Conservation (phyloP, 2,329 filamentous ascomycete species). For the Curvularia verruculosa region DNA sequence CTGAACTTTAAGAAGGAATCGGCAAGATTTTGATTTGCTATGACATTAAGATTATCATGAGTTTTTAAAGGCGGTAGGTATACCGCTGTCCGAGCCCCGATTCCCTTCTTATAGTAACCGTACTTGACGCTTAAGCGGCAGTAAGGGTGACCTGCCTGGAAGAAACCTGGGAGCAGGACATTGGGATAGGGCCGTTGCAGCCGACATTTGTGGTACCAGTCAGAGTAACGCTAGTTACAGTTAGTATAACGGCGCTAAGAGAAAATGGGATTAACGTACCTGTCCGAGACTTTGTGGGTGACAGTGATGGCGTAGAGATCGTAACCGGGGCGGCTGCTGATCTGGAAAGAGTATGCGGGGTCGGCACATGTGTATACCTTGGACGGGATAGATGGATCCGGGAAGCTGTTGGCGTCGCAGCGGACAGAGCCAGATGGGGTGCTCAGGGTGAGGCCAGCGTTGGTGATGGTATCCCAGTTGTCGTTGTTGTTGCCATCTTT, state of each 20-base stretch:
- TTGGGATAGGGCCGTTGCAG: conserved; percentile 1
- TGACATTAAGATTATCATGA: neutral
- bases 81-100: neutral
- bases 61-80: neutral
- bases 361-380: neutral
- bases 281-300: conserved; percentile 1
- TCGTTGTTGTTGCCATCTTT: neutral
- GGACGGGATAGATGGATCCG: neutral
- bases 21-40: neutral
- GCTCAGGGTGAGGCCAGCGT: neutral
- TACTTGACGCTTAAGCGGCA: neutral
- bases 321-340: neutral
- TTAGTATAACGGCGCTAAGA: neutral
- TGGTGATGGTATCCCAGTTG: neutral
- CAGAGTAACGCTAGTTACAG: neutral
- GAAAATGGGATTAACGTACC: neutral
- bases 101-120: neutral
- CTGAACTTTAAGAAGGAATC: neutral
- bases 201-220: neutral
- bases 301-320: neutral
- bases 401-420: neutral
- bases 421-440: neutral
- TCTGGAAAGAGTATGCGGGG: conserved; percentile 1
- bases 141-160: neutral
- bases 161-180: neutral